phyloP scores from a whole-genome alignment of 176 grass and related monocot species.

The Microstegium vimineum region DNA sequence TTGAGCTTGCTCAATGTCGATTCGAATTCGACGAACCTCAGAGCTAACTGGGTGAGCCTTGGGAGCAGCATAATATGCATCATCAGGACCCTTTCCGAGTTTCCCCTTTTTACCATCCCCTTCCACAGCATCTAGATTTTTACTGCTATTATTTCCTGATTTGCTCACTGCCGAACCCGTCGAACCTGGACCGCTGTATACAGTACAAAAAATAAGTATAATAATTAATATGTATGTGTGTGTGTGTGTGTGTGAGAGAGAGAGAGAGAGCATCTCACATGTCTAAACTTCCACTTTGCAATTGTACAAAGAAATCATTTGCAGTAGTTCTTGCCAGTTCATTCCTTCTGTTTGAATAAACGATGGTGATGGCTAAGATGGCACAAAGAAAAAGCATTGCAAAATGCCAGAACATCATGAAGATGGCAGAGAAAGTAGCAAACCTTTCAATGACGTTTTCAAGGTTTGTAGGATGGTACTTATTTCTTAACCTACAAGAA shows the following conservation, averaged over 20 bases:
- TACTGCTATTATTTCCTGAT: constrained; percentile 54
- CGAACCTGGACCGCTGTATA: constrained; percentile 77
- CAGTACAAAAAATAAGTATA: constrained; percentile 14
- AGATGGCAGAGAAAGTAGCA: constrained; percentile 9
- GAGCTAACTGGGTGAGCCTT: constrained; percentile 84
- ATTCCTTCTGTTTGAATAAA: constrained; percentile 41
- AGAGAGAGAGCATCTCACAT: constrained; percentile 38
- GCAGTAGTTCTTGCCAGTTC: constrained; percentile 51
- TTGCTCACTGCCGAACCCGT: constrained; percentile 41
- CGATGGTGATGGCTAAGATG: background rate
- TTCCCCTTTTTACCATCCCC: constrained; percentile 67
- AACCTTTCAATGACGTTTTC: constrained; percentile 86
- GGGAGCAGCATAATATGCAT: constrained; percentile 69
- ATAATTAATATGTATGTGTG: background rate
- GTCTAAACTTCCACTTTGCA: constrained; percentile 79
- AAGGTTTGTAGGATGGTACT: constrained; percentile 96
- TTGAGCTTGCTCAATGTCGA: constrained; percentile 76
- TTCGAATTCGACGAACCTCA: constrained; percentile 65
- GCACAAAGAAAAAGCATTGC: background rate
- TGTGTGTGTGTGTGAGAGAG: background rate
- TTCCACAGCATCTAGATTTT: constrained; percentile 59
- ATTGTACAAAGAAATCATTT: constrained; percentile 85
- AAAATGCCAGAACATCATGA: background rate
- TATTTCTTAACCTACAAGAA: constrained; percentile 82
- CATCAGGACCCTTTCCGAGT: constrained; percentile 50